Evolutionary conservation across 2,329 filamentous ascomycete genomes (phyloP).

Genomic region (Colletotrichum tanaceti): DNA sequence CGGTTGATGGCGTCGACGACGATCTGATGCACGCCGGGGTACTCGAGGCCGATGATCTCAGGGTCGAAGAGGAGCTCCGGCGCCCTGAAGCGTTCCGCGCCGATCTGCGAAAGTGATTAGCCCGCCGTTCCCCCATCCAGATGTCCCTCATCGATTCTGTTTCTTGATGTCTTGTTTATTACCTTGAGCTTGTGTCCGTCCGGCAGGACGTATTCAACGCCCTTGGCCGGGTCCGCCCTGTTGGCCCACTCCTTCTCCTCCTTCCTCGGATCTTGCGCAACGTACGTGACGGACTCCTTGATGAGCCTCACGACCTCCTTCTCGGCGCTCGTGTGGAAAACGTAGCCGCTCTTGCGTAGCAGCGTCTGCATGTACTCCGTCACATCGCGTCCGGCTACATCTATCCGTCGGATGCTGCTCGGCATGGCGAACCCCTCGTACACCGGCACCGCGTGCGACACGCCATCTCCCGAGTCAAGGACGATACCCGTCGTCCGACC

Average conservation of each 20-base stretch:
- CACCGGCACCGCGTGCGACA: slow-evolving; percentile 96
- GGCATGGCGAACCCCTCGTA: slow-evolving; percentile 98
- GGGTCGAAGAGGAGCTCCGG: slow-evolving; percentile 98
- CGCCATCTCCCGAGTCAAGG: slow-evolving; percentile 93
- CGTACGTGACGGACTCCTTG: slow-evolving; percentile 94
- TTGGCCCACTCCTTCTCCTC: slow-evolving; percentile 98
- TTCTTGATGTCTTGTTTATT: neutral
- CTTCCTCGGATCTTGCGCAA: slow-evolving; percentile 88
- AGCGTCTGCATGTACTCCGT: slow-evolving; percentile 94
- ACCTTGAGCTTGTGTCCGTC: slow-evolving; percentile 96
- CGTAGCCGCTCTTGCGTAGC: slow-evolving; percentile 89
- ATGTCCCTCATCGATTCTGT: slow-evolving; percentile 8
- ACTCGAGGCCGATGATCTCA: slow-evolving; percentile 96
- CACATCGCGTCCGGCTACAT: slow-evolving; percentile 94
- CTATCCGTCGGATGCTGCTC: slow-evolving; percentile 93
- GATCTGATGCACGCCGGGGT: slow-evolving; percentile 96
- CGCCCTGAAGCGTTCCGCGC: slow-evolving; percentile 92
- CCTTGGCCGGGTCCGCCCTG: slow-evolving; percentile 76
- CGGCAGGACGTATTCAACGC: slow-evolving; percentile 87
- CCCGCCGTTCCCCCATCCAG: neutral
- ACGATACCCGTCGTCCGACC: slow-evolving; percentile 97
- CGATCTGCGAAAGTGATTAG: slow-evolving; percentile 67
- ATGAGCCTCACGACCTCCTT: slow-evolving; percentile 98
- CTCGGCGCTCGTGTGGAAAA: slow-evolving; percentile 98
- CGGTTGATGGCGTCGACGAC: slow-evolving; percentile 95